These are phyloP conservation scores for Metschnikowia reukaufii DNA, from an alignment of 805 yeast species.

Conservation along the genomic window DNA sequence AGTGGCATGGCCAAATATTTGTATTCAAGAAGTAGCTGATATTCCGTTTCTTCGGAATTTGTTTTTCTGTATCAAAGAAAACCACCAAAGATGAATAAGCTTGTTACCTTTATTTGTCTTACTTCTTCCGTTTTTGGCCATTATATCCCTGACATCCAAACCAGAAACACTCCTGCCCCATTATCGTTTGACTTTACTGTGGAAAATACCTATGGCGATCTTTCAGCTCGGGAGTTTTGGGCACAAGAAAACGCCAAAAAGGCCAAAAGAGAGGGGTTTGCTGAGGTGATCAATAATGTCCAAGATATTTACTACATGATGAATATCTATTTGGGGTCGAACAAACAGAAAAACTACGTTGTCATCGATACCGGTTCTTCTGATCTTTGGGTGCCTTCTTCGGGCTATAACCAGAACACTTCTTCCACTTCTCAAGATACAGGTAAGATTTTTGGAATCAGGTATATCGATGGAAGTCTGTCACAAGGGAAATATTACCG, in stretches of 20 bases:
- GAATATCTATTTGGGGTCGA: slow-evolving; percentile 18
- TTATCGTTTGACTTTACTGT: slow-evolving; percentile 12
- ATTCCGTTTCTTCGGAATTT: background rate
- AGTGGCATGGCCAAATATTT: background rate
- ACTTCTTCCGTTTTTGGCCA: background rate
- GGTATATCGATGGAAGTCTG: slow-evolving; percentile 11
- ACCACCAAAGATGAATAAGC: background rate
- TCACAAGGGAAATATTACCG: slow-evolving; percentile 12
- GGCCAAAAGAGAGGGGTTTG: slow-evolving; percentile 7
- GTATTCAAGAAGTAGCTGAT: background rate
- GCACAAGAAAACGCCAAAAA: background rate
- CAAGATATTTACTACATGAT: slow-evolving; percentile 14
- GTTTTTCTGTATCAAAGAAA: background rate
- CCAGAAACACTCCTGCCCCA: slow-evolving; percentile 1
- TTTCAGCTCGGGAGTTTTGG: slow-evolving; percentile 4
- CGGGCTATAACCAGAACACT: slow-evolving; percentile 6
- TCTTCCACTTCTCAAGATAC: slow-evolving; percentile 10
- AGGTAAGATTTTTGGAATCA: slow-evolving; percentile 5
- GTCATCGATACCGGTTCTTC: slow-evolving; percentile 47
- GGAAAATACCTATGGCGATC: background rate
- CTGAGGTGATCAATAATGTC: slow-evolving; percentile 3
- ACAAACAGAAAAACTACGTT: slow-evolving; percentile 25
- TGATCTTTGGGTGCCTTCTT: slow-evolving; percentile 38
- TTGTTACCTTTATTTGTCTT: background rate
- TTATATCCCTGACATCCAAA: background rate